Conservation (phyloP, 2,329 filamentous ascomycete genomes). For the Pseudomassariella vexata region DNA sequence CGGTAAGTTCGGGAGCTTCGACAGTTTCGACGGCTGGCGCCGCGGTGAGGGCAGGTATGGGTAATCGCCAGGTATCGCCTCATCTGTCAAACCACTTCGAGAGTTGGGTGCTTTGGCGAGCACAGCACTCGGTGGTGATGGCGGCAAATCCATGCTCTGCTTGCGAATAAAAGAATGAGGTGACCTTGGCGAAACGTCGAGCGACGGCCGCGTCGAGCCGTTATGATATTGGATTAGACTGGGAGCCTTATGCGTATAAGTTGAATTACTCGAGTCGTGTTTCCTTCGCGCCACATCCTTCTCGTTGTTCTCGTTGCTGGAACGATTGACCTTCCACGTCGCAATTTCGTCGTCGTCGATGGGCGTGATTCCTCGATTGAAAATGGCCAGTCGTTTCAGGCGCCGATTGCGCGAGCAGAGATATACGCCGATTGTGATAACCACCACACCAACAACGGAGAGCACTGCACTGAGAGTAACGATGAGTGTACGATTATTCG, state of each 20-base stretch:
- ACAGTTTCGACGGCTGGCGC: slow-evolving; percentile 47
- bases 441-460: slow-evolving; percentile 37
- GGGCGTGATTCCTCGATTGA: slow-evolving; percentile 51
- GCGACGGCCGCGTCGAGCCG: slow-evolving; percentile 21
- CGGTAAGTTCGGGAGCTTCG: slow-evolving; percentile 35
- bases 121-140: slow-evolving; percentile 41
- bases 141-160: slow-evolving; percentile 37
- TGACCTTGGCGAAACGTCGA: slow-evolving; percentile 23
- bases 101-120: slow-evolving; percentile 57
- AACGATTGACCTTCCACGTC: slow-evolving; percentile 48
- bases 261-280: slow-evolving; percentile 25
- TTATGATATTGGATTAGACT: slow-evolving; percentile 50
- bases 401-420: slow-evolving; percentile 34
- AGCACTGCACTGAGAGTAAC: slow-evolving; percentile 45
- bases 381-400: slow-evolving; percentile 34
- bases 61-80: slow-evolving; percentile 52
- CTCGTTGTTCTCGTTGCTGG: slow-evolving; percentile 21
- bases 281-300: no score
- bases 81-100: slow-evolving; percentile 57
- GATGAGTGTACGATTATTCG: slow-evolving; percentile 35
- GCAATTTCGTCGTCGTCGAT: slow-evolving; percentile 62
- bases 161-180: slow-evolving; percentile 26
- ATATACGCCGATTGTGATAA: slow-evolving; percentile 30
- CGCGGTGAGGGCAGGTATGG: slow-evolving; percentile 50
- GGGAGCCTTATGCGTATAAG: slow-evolving; percentile 35